phyloP scores from a whole-genome alignment of 148 eudicot species.

The Dysphania ambrosioides region DNA sequence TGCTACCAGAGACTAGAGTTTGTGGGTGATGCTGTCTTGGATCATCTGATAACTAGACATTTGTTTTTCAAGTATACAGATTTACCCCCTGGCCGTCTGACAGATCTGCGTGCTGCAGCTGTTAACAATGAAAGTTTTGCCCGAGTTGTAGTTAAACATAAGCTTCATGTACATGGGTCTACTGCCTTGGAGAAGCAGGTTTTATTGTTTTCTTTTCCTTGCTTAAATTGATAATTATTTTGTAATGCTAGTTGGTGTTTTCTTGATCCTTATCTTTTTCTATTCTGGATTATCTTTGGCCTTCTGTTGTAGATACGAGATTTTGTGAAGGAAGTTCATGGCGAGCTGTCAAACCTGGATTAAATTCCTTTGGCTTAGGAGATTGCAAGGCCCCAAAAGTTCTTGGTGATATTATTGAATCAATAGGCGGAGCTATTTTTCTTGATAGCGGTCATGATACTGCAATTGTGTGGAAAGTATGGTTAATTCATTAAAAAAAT shows the following conservation, averaged over 20 bases:
- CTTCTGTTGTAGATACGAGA: slow-evolving; percentile 59
- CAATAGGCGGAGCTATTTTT: slow-evolving; percentile 94
- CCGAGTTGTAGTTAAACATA: slow-evolving; percentile 87
- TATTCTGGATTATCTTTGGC: background rate
- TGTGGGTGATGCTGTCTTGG: slow-evolving; percentile 98
- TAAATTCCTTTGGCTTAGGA: slow-evolving; percentile 91
- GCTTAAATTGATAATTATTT: background rate
- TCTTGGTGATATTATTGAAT: slow-evolving; percentile 94
- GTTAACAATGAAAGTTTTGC: slow-evolving; percentile 99
- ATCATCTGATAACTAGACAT: slow-evolving; percentile 93
- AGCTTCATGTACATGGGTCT: slow-evolving; percentile 90
- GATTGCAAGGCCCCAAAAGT: slow-evolving; percentile 99
- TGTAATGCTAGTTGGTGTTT: background rate
- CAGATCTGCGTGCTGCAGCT: slow-evolving; percentile 99
- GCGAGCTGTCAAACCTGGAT: slow-evolving; percentile 63
- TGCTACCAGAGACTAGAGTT: slow-evolving; percentile 97
- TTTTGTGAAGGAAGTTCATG: slow-evolving; percentile 84
- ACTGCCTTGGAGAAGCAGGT: slow-evolving; percentile 98
- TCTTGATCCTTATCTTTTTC: background rate
- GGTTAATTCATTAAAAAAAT: slow-evolving; percentile 14
- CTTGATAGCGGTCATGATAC: slow-evolving; percentile 73
- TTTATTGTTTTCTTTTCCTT: background rate
- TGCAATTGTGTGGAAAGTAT: slow-evolving; percentile 78
- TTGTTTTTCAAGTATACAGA: slow-evolving; percentile 88
- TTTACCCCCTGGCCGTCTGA: slow-evolving; percentile 94